A percentile compares a stretch with the other conserved stretches of the same genome.
These are phyloP conservation scores for Beauveria brongniartii DNA, from an alignment of 2,329 filamentous ascomycete genomes.

Conservation along the genomic window DNA sequence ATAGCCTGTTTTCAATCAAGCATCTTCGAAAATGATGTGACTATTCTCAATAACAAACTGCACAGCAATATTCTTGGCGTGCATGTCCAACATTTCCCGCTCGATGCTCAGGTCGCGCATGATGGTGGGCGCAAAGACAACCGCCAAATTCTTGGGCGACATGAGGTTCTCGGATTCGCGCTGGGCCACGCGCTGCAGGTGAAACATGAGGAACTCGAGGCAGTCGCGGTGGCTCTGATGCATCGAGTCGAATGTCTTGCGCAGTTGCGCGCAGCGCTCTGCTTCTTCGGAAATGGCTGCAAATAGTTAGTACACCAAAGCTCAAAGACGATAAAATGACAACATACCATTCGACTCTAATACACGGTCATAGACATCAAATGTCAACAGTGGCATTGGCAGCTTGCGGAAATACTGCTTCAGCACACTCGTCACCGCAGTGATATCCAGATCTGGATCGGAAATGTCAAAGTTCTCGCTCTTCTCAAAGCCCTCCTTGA, in stretches of 20 bases:
- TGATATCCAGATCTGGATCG: constrained; percentile 88
- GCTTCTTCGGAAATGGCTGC: constrained; percentile 55
- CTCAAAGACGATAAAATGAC: neutral
- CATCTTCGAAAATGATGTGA: constrained; percentile 64
- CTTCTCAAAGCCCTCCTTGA: constrained; percentile 87
- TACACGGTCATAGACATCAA: constrained; percentile 82
- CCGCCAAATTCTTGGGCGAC: constrained; percentile 91
- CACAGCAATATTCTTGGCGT: constrained; percentile 83
- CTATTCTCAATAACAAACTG: constrained; percentile 92
- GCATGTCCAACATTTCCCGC: constrained; percentile 93
- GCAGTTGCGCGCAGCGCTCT: constrained; percentile 63
- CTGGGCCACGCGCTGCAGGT: constrained; percentile 77
- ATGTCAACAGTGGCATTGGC: constrained; percentile 82
- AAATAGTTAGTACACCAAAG: constrained; percentile 14
- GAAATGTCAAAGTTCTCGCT: constrained; percentile 84
- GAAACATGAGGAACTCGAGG: constrained; percentile 88
- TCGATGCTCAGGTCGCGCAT: constrained; percentile 87
- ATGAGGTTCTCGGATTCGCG: constrained; percentile 85
- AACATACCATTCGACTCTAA: constrained; percentile 69
- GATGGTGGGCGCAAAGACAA: constrained; percentile 96
- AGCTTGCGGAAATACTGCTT: constrained; percentile 98
- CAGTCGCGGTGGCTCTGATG: constrained; percentile 81
- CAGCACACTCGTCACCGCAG: constrained; percentile 86
- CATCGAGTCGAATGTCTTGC: constrained; percentile 66
- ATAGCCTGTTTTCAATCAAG: constrained; percentile 10